Base-by-base conservation (phyloP, 2,329 filamentous ascomycete species). In the Hypoxylon rubiginosum region DNA sequence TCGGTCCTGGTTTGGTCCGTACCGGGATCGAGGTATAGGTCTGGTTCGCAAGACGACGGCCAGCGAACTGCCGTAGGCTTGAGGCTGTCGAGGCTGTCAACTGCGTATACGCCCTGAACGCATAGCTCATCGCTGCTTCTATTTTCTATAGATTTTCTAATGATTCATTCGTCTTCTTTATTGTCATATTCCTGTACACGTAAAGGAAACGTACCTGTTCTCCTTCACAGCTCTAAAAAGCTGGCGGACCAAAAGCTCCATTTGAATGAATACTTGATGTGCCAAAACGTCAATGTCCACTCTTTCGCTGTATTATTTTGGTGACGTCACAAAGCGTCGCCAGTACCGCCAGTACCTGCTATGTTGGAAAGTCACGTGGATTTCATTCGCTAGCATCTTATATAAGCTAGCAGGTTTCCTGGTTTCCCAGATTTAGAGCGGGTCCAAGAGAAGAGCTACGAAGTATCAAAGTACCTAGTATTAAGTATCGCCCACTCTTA, bases 61-160 rank as follows among this genome's bases (percentile, higher is more conserved):
- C 32, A 45, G 64, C 34, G 24, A 71, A 54, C 36, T 66, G 70
- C 48, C 70, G 62, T 57, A 70, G 19, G 49, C 60, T 67, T 21
- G 68, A 54, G 53, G 73, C 71, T 64, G 66, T 62, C 53, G 68
- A 54, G 53, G 73, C 71, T 64, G 66, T 62, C 53, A 73, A 67
- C 64, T 69, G 66, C 64, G 73, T 72, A 68, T 51, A 73, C 65
- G 69, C 57, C 52, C 75, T 72, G 46, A 63, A 69, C 49, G 68
- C 74, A 75, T 75, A 75, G 74, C 68, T 75, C 75, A 77, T 77
- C 30, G 68, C 73, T 68, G 70, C 60, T 70, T 70, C 55, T 43
- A 56, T 62, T 64, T 59, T 32, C 34, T 58, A 13, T 26, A 19
- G 41, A n/a, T n/a, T 63, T 43, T 54, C 39, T 24, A 57, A 50